A percentile compares a stretch with the other conserved stretches of the same genome.
Conservation (phyloP, 495 filamentous ascomycete species). For the Hypoxylon crocopeplum region DNA sequence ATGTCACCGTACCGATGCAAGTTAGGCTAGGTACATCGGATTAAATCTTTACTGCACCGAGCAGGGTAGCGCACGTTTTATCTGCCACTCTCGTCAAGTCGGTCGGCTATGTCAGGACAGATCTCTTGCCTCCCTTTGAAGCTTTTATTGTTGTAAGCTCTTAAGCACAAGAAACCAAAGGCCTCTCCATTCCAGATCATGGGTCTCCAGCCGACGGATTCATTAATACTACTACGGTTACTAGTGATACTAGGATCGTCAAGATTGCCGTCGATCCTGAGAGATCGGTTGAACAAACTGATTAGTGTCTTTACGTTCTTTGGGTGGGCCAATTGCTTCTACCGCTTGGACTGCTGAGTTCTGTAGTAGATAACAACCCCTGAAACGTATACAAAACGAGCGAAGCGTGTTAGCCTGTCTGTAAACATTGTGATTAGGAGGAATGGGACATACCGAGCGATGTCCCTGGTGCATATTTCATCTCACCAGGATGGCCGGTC, state of each 20-base stretch:
- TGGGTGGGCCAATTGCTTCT: constrained; percentile 9
- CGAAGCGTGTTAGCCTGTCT: background rate
- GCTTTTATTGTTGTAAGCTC: background rate
- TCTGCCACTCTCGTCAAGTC: too few species aligned
- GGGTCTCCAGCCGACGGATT: background rate
- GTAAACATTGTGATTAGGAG: background rate
- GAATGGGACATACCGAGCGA: background rate
- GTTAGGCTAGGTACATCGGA: background rate
- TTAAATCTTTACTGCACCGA: background rate
- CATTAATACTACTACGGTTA: too few species aligned
- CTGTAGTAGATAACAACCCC: constrained; percentile 1
- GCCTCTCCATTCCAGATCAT: constrained; percentile 16
- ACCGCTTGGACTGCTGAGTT: constrained; percentile 6
- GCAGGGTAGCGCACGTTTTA: background rate
- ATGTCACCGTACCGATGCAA: constrained; percentile 12
- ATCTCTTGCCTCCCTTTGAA: background rate
- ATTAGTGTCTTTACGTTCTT: constrained; percentile 7
- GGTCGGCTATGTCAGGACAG: too few species aligned
- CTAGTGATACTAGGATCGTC: background rate
- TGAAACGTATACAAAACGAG: background rate
- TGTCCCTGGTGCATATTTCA: background rate
- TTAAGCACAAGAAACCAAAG: constrained; percentile 3
- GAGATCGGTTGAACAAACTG: constrained; percentile 2
- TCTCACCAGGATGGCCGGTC: background rate
- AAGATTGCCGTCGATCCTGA: background rate